These are phyloP conservation scores for Microglena sp. DNA, from an alignment of 139 green algal species.

Conservation along the genomic window DNA sequence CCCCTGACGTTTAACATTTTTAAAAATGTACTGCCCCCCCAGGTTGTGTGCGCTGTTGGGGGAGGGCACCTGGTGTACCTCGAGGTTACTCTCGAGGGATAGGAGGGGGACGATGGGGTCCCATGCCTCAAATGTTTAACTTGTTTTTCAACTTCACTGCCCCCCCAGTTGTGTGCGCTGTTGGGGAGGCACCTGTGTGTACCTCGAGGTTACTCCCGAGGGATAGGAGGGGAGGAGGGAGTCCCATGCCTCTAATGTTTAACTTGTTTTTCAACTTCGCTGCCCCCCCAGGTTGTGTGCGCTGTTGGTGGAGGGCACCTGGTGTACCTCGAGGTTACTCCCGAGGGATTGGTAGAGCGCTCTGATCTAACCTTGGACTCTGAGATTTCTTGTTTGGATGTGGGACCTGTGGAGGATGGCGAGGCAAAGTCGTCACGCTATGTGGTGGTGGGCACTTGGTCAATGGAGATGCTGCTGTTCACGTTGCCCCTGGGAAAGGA, in stretches of 20 bases:
- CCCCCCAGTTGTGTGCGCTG: constrained; percentile 59
- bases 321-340: constrained; percentile 59
- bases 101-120: too few relatives aligned
- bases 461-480: constrained; percentile 30
- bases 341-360: constrained; percentile 35
- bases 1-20: not conserved
- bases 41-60: constrained; percentile 66
- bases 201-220: constrained; percentile 57
- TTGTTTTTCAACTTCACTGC: too few relatives aligned
- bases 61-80: constrained; percentile 63
- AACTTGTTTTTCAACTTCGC: too few relatives aligned
- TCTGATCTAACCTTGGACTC: constrained; percentile 39
- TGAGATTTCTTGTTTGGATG: constrained; percentile 87
- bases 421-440: constrained; percentile 1
- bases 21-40: not conserved
- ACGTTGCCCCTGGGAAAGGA: constrained; percentile 19
- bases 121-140: too few relatives aligned
- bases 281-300: constrained; percentile 53
- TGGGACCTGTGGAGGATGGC: not conserved
- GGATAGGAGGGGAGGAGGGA: too few relatives aligned
- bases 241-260: too few relatives aligned
- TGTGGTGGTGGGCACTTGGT: constrained; percentile 39
- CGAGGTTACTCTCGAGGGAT: constrained; percentile 35
- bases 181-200: constrained; percentile 56
- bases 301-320: constrained; percentile 56